phyloP scores from a whole-genome alignment of 345 rosid species.

The Erucastrum elatum region DNA sequence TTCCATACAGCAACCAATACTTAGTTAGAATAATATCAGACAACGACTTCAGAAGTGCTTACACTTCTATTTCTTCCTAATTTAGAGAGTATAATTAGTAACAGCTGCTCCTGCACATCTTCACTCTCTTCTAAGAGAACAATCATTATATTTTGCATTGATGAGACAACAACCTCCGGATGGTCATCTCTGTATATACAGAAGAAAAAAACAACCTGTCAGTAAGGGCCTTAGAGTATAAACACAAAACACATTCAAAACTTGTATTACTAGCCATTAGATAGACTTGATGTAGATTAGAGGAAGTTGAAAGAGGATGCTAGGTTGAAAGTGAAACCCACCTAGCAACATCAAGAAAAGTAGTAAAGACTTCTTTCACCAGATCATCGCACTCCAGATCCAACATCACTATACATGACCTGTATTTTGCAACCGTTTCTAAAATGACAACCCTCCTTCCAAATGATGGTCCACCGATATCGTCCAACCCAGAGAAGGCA shows the following conservation, averaged over 20 bases:
- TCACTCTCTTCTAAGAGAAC: constrained; percentile 93
- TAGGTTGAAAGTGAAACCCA: constrained; percentile 42
- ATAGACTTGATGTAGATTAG: constrained; percentile 7
- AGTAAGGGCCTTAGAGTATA: not conserved
- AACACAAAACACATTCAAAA: not conserved
- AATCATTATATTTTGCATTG: constrained; percentile 89
- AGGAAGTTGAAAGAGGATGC: too few species aligned
- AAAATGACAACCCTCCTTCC: constrained; percentile 89
- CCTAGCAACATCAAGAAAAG: constrained; percentile 91
- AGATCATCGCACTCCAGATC: constrained; percentile 96
- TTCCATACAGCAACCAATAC: not conserved
- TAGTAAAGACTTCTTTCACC: constrained; percentile 85
- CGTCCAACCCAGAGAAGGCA: constrained; percentile 80
- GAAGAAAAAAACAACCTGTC: constrained; percentile 2
- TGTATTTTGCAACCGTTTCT: constrained; percentile 92
- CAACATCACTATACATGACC: constrained; percentile 97
- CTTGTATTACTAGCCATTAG: constrained; percentile 4
- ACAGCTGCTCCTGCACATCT: constrained; percentile 77
- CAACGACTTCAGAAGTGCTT: constrained; percentile 38
- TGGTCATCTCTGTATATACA: constrained; percentile 82
- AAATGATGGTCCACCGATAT: constrained; percentile 82
- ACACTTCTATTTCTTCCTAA: constrained; percentile 78
- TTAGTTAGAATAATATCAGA: not conserved
- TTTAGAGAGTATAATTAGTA: constrained; percentile 65
- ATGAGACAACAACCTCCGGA: constrained; percentile 76